Conservation (phyloP, 2,329 filamentous ascomycete species). For the Alternaria metachromatica region DNA sequence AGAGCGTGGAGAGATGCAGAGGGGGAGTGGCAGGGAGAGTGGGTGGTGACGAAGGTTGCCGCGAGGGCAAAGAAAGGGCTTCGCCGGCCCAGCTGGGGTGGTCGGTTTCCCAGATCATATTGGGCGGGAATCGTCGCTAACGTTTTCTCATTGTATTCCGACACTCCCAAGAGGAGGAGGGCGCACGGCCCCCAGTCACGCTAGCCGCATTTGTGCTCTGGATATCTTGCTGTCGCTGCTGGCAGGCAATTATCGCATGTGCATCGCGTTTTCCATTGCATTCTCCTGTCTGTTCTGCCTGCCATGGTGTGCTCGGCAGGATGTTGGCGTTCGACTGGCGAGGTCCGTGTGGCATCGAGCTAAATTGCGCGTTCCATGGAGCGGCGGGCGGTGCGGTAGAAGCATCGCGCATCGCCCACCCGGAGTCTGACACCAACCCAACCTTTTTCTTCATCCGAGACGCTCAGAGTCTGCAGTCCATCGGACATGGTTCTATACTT, state of each 20-base stretch:
- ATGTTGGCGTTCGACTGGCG: constrained; percentile 1
- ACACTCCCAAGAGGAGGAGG: constrained; percentile 13
- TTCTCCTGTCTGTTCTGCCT: background rate
- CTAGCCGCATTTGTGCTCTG: constrained; percentile 1
- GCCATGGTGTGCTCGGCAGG: background rate
- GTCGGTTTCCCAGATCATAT: constrained; percentile 16
- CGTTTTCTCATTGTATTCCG: constrained; percentile 13
- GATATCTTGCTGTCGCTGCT: background rate
- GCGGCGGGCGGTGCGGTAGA: constrained; percentile 10
- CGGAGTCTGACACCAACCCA: constrained; percentile 7
- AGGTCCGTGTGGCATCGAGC: constrained; percentile 15
- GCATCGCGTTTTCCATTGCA: background rate
- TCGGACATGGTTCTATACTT: background rate
- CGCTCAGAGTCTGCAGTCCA: background rate
- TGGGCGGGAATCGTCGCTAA: constrained; percentile 16
- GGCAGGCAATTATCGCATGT: background rate
- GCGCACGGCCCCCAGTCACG: constrained; percentile 4
- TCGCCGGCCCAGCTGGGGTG: constrained; percentile 14
- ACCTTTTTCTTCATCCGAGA: constrained; percentile 7
- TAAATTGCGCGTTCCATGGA: constrained; percentile 18
- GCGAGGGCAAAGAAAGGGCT: constrained; percentile 17
- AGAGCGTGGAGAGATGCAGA: background rate
- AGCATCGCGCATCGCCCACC: constrained; percentile 11
- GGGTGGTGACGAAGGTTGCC: constrained; percentile 7
- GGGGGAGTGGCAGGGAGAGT: constrained; percentile 4